These are phyloP conservation scores for Ambrosiella beaveri DNA, from an alignment of 2,329 filamentous ascomycete genomes.

Conservation along the genomic window DNA sequence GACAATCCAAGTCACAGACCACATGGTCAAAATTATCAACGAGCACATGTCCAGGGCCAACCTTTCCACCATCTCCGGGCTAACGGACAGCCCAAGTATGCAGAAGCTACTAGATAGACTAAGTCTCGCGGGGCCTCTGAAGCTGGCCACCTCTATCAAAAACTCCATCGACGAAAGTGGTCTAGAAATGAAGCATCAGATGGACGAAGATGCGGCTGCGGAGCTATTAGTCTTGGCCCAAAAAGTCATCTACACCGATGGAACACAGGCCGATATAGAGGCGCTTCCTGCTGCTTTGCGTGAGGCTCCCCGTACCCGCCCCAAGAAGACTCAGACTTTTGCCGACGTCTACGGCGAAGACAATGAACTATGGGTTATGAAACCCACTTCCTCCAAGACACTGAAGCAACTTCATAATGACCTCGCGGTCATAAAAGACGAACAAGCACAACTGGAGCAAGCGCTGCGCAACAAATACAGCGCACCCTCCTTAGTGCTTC, in stretches of 20 bases:
- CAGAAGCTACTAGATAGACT: conserved; percentile 37
- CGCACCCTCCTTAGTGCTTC: conserved; percentile 53
- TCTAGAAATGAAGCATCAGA: conserved; percentile 51
- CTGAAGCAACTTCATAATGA: conserved; percentile 51
- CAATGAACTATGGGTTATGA: conserved; percentile 47
- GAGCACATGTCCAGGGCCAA: not conserved
- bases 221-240: conserved; percentile 59
- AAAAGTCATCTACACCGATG: conserved; percentile 50
- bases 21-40: conserved; percentile 34
- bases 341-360: conserved; percentile 43
- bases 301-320: not conserved
- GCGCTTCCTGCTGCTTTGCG: conserved; percentile 31
- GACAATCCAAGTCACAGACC: conserved; percentile 59
- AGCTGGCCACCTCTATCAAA: conserved; percentile 54
- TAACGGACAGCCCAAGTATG: conserved; percentile 21
- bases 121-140: conserved; percentile 45
- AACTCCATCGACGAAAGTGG: conserved; percentile 85
- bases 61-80: not conserved
- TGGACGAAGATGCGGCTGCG: conserved; percentile 53
- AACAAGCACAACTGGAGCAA: conserved; percentile 44
- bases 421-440: conserved; percentile 39
- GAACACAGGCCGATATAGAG: conserved; percentile 36
- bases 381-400: conserved; percentile 45
- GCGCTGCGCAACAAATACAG: conserved; percentile 43
- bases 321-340: conserved; percentile 29